Base-by-base conservation (phyloP, 345 rosid species). In the Cochlearia excelsa region DNA sequence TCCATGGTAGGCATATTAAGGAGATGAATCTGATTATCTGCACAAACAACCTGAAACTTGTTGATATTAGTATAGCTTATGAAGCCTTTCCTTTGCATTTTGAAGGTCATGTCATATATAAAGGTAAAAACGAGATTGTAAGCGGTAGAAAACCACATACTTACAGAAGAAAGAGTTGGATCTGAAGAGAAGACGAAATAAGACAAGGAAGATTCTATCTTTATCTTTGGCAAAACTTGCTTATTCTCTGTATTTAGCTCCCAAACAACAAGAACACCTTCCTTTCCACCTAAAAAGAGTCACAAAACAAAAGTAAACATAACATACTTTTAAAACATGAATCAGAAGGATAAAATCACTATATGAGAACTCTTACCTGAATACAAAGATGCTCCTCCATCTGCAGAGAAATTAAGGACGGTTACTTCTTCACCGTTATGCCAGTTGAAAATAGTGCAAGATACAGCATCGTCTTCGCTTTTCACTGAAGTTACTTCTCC, bases 201-300 rank as follows among this genome's bases (percentile, higher is more conserved):
- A 38, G 80, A 39, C 46, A 86, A 85, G 44, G 97, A 89, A 60
- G 95, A 80, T 30, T 88, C 95, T 27, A 86, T 82, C 55, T 90
- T 76, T 27, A 86, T 82, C 55, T 90, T 76, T 9, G 97, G 95
- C 46, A 86, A 71, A 75, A 81, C 81, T 48, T 84, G 83, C 81
- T 86, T 86, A 75, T 81, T 84, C 75, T 94, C 84, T 0, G 95
- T 78, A 65, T 86, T 91, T 55, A 89, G 66, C 69, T 86, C 89
- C 91, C 97, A 89, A 58, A 82, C 89, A 50, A 86, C 97, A 57
- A 84, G 84, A 52, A 78, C 95, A 27, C 97, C 97, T 77, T 86
- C 95, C 54, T 78, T 82, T 57, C 87, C 95, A 66, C 97, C 97
- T 86, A 7, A 72, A 16, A 56, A 72, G 11, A 60, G 50, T 63